These are phyloP conservation scores for Phytophthora sojae DNA, from an alignment of 352 stramenopile genomes.

Conservation along the genomic window DNA sequence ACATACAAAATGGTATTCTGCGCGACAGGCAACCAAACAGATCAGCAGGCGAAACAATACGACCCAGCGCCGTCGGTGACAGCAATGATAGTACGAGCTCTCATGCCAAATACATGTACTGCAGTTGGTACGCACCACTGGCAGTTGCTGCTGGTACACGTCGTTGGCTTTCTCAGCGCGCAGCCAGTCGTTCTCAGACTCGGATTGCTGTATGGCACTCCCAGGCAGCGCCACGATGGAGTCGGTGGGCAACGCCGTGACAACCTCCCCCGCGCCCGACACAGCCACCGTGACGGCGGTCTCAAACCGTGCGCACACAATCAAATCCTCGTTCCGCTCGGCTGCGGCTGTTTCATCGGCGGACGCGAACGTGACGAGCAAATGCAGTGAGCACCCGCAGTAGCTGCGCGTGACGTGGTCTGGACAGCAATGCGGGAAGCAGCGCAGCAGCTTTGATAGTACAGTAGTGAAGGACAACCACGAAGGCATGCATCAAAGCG, in stretches of 20 bases:
- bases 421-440: constrained; percentile 52
- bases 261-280: background rate
- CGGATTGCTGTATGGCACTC: background rate
- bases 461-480: background rate
- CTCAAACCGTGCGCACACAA: constrained; percentile 46
- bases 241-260: constrained; percentile 3
- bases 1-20: constrained; percentile 45
- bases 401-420: constrained; percentile 41
- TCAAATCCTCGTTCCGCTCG: constrained; percentile 18
- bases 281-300: background rate
- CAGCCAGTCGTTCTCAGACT: constrained; percentile 34
- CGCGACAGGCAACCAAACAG: background rate
- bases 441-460: constrained; percentile 39
- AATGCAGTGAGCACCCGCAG: constrained; percentile 39
- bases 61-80: background rate
- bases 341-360: background rate
- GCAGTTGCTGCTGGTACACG: constrained; percentile 28
- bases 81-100: background rate
- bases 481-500: background rate
- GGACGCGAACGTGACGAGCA: constrained; percentile 28
- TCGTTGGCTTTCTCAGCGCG: constrained; percentile 36
- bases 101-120: background rate
- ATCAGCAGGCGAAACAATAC: background rate
- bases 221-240: constrained; percentile 12
- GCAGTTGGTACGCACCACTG: constrained; percentile 22